Conservation (phyloP, 306 rosid species). For the Rubus idaeus region DNA sequence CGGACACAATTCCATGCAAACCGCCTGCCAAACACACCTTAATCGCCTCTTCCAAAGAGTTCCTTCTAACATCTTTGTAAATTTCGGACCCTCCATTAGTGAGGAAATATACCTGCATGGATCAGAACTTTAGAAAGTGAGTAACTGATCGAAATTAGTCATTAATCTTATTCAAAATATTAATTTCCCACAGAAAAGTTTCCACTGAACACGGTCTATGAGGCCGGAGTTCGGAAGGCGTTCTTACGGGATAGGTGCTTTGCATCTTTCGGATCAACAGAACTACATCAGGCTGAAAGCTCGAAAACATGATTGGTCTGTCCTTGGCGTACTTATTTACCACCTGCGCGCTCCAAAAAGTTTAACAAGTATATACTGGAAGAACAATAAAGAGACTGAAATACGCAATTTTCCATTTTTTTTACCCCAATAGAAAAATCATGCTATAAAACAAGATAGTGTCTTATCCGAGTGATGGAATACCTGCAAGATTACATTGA, state of each 20-base stretch:
- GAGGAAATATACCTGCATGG: constrained; percentile 44
- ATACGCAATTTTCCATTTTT: background rate
- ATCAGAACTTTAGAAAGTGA: background rate
- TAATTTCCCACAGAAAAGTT: background rate
- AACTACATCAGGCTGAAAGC: constrained; percentile 83
- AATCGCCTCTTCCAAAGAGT: constrained; percentile 51
- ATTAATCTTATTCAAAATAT: background rate
- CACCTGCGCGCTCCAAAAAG: constrained; percentile 34
- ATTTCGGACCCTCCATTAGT: constrained; percentile 51
- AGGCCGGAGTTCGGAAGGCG: background rate
- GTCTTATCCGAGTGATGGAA: background rate
- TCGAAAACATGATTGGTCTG: constrained; percentile 66
- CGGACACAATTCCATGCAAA: constrained; percentile 52
- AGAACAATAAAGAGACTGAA: background rate
- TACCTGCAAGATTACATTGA: constrained; percentile 56
- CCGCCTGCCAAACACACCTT: constrained; percentile 43
- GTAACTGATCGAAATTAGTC: background rate
- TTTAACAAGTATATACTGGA: background rate
- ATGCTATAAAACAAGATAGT: background rate
- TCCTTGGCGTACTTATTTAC: constrained; percentile 56
- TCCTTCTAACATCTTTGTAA: constrained; percentile 43
- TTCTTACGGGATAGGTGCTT: constrained; percentile 60
- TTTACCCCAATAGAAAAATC: background rate
- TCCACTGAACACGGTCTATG: no score
- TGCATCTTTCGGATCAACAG: constrained; percentile 49